Conservation (phyloP, 331 rosid species). For the Stylosanthes scabra region DNA sequence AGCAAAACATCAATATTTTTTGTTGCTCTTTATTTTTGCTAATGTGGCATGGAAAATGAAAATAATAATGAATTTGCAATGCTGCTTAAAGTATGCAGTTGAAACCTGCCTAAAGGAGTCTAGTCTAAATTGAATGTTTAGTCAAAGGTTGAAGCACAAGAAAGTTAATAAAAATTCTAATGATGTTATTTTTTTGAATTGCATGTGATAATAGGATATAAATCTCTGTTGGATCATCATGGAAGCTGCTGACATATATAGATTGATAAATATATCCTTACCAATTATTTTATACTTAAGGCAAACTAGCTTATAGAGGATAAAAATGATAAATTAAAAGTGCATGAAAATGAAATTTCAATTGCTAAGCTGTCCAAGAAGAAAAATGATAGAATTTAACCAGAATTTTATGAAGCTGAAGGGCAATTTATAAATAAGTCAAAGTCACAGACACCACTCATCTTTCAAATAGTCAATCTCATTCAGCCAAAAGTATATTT, state of each 20-base stretch:
- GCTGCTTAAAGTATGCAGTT: not conserved
- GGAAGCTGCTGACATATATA: not conserved
- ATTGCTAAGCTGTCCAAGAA: not conserved
- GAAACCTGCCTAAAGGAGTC: constrained; percentile 1
- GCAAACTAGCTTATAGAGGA: not conserved
- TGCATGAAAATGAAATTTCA: constrained; percentile 4
- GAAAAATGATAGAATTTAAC: not conserved
- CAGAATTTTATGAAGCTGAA: not conserved
- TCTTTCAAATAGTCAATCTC: not conserved
- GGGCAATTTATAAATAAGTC: not conserved
- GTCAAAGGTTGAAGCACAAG: constrained; percentile 17
- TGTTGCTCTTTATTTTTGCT: not conserved
- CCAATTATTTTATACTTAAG: not conserved
- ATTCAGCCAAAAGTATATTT: not conserved
- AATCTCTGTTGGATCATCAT: not conserved
- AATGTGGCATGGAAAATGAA: not conserved
- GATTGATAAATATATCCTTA: no score
- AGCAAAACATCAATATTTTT: not conserved
- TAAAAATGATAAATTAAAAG: constrained; percentile 16
- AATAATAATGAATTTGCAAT: not conserved
- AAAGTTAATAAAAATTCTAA: constrained; percentile 2
- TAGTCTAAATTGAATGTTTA: not conserved
- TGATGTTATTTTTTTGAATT: not conserved
- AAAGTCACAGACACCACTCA: not conserved
- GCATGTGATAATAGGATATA: not conserved